A percentile compares a stretch with the other conserved stretches of the same genome.
These are phyloP conservation scores for Pyrenophora teres DNA, from an alignment of 2,329 filamentous ascomycete species.

Conservation along the genomic window DNA sequence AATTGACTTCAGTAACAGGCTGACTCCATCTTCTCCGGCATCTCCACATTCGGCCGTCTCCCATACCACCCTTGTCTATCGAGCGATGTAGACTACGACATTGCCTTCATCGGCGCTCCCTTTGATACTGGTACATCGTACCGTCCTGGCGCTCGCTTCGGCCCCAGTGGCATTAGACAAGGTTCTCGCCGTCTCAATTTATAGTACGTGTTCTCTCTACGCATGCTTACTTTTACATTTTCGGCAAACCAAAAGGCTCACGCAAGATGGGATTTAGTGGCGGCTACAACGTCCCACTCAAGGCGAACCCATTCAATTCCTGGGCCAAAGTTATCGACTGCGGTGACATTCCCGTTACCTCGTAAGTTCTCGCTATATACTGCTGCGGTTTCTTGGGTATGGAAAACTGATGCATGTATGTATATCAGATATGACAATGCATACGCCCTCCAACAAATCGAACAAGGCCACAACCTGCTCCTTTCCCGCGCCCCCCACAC, in stretches of 20 bases:
- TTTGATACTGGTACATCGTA: conserved; percentile 89
- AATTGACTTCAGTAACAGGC: conserved; percentile 59
- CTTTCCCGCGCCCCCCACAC: conserved; percentile 73
- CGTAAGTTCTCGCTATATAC: conserved; percentile 56
- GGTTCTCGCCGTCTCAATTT: conserved; percentile 84
- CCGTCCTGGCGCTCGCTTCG: conserved; percentile 80
- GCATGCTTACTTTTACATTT: conserved; percentile 47
- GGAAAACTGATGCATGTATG: too few relatives aligned
- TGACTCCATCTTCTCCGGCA: conserved; percentile 86
- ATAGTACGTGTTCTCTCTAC: conserved; percentile 65
- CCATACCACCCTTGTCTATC: conserved; percentile 77
- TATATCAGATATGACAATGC: conserved; percentile 78
- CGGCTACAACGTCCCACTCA: conserved; percentile 82
- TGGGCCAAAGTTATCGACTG: conserved; percentile 83
- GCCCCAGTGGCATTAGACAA: conserved; percentile 82
- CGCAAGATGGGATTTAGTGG: conserved; percentile 66
- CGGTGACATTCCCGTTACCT: conserved; percentile 83
- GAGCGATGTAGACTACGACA: conserved; percentile 76
- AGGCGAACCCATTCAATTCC: conserved; percentile 78
- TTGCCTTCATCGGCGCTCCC: conserved; percentile 85
- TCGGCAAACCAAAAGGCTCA: conserved; percentile 51
- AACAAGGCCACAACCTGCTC: conserved; percentile 79
- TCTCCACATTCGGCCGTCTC: conserved; percentile 81
- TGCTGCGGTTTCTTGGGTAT: background rate
- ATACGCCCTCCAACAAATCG: conserved; percentile 81